phyloP scores from a whole-genome alignment of 257 asterid species.

The Henckelia pumila region DNA sequence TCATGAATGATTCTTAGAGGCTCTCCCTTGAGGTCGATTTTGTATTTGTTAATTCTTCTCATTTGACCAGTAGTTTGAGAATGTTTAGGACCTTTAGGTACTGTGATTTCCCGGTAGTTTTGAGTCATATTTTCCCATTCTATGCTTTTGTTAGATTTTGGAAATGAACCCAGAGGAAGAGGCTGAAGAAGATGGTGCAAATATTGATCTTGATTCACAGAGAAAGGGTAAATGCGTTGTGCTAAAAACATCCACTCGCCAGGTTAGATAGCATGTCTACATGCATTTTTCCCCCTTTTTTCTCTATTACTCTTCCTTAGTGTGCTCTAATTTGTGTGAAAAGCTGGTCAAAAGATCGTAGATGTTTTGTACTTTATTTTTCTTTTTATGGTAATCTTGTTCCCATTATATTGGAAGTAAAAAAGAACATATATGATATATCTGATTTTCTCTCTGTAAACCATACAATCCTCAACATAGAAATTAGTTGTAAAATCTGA shows the following conservation, averaged over 20 bases:
- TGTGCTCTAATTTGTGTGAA: too few relatives aligned
- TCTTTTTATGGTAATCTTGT: background rate
- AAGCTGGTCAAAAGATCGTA: too few relatives aligned
- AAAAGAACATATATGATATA: background rate
- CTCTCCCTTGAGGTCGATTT: background rate
- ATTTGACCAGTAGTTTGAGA: background rate
- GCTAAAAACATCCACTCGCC: slow-evolving; percentile 60
- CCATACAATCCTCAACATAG: background rate
- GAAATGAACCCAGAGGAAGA: slow-evolving; percentile 69
- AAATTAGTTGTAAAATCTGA: background rate
- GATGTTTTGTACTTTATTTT: background rate
- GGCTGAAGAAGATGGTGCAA: slow-evolving; percentile 67
- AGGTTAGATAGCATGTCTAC: slow-evolving; percentile 31
- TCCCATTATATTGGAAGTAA: background rate
- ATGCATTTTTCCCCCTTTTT: background rate
- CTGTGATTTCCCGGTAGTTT: background rate
- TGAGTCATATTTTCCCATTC: background rate
- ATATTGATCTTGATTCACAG: slow-evolving; percentile 62
- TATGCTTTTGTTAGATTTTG: slow-evolving; percentile 34
- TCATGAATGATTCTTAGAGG: background rate
- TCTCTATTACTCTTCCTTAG: too few relatives aligned
- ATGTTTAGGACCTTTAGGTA: background rate
- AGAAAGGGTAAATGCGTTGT: slow-evolving; percentile 67
- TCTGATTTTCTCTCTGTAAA: background rate
- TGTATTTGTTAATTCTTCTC: background rate